Base-by-base conservation (phyloP, 768 basidiomycete species). In the Megacollybia marginata region DNA sequence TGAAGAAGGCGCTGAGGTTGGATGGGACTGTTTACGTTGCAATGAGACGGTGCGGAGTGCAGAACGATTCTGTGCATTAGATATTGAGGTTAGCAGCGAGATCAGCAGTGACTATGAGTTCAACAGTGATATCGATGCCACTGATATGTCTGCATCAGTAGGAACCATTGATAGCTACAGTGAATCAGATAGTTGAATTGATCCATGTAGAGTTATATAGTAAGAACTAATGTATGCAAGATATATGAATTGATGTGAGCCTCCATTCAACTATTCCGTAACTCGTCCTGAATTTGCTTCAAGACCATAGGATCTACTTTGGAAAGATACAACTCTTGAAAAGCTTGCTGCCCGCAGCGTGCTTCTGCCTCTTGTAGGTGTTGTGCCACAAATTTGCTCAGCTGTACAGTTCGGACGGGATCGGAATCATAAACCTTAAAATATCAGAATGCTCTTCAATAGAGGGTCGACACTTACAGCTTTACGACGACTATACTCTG, bases 21-120 rank as follows among this genome's bases (percentile, higher is more conserved):
- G 74, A 18, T 95, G 93, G 93, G 80, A 82, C 54, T 97, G 93
- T 66, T 63, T 95, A 49, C 73, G 93, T 47, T 97, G 93, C 60
- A 76, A 74, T 6, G 77, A 81, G 52, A 68, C 64, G 11, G 85
- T 92, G 19, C 73, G 69, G 53, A 73, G 74, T 51, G 85, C 83
- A 9, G 81, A 84, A 54, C 71, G 92, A 59, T 28, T 28, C 2
- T 74, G 79, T 52, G 64, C 63, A 19, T 67, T 72, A 15, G 79
- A 75, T 50, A 57, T 69, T 19, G 70, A 70, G 15, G 63, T 60
- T 16, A 71, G 52, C 48, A 70, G 65, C 49, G 70, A 71, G 44
- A 51, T 59, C 54, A 69, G 66, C 35, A 80, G 82, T 54, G 78
- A 79, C 47, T 82, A 79, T 54, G 82, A 81, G 43, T 81, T 82